Conservation (phyloP, 1,284 basidiomycete genomes). For the Ceratobasidium sp. region DNA sequence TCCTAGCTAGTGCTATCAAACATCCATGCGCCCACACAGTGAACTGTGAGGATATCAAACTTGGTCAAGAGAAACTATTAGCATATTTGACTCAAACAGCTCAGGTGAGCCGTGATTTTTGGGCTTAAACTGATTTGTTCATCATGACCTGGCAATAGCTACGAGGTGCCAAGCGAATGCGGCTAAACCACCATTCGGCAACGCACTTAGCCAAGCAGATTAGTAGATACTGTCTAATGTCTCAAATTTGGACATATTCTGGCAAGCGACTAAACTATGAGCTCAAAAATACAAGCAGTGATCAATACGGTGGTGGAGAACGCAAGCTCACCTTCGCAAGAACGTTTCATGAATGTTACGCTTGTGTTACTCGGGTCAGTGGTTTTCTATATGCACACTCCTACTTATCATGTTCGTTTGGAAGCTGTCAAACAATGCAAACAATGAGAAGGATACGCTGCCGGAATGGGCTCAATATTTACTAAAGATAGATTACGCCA, state of each 20-base stretch:
- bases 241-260: constrained; percentile 40
- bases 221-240: constrained; percentile 33
- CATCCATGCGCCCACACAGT: background rate
- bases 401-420: too few species aligned
- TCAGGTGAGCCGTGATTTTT: background rate
- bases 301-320: constrained; percentile 33
- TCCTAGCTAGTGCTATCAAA: constrained; percentile 3
- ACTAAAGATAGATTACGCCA: background rate
- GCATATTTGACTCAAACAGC: background rate
- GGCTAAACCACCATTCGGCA: constrained; percentile 42
- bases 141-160: constrained; percentile 12
- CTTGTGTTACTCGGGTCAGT: background rate
- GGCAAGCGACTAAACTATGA: constrained; percentile 42
- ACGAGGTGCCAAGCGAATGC: constrained; percentile 27
- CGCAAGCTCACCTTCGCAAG: constrained; percentile 15
- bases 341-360: background rate
- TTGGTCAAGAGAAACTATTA: background rate
- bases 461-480: constrained; percentile 1
- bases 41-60: background rate
- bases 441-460: background rate
- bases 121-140: too few species aligned
- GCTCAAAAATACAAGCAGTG: constrained; percentile 37
- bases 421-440: constrained; percentile 2
- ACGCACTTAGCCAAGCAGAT: constrained; percentile 34
- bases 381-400: too few species aligned